phyloP scores from a whole-genome alignment of 164 flowering plant species.

The Magnolia sinica region DNA sequence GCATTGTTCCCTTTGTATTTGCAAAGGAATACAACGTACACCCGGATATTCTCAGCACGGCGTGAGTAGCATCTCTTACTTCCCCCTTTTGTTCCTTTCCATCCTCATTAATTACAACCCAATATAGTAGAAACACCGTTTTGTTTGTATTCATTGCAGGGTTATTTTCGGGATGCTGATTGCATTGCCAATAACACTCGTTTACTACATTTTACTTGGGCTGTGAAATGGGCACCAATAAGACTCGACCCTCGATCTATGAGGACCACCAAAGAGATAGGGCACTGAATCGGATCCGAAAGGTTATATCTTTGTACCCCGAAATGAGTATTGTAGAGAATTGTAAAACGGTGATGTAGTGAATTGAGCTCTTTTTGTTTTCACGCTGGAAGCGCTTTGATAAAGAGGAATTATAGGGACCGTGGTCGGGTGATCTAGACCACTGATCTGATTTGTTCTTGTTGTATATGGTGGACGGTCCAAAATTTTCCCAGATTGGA shows the following conservation, averaged over 20 bases:
- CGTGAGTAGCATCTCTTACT: constrained; percentile 1
- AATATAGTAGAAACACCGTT: not conserved
- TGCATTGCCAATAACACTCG: constrained; percentile 15
- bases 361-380: not conserved
- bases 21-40: constrained; percentile 17
- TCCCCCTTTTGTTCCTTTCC: not conserved
- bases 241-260: not conserved
- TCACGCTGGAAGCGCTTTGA: no score
- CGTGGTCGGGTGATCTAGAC: no score
- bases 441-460: no score
- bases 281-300: not conserved
- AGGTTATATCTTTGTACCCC: not conserved
- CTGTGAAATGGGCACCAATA: not conserved
- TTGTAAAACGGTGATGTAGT: not conserved
- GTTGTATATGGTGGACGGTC: no score
- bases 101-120: not conserved
- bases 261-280: not conserved
- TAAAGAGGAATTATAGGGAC: no score
- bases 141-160: not conserved
- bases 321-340: not conserved
- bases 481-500: no score
- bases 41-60: constrained; percentile 15
- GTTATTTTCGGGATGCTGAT: constrained; percentile 19
- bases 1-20: constrained; percentile 21
- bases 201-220: constrained; percentile 12